phyloP scores from a whole-genome alignment of 2,329 filamentous ascomycete species.

The Ophiostoma triangulosporum region DNA sequence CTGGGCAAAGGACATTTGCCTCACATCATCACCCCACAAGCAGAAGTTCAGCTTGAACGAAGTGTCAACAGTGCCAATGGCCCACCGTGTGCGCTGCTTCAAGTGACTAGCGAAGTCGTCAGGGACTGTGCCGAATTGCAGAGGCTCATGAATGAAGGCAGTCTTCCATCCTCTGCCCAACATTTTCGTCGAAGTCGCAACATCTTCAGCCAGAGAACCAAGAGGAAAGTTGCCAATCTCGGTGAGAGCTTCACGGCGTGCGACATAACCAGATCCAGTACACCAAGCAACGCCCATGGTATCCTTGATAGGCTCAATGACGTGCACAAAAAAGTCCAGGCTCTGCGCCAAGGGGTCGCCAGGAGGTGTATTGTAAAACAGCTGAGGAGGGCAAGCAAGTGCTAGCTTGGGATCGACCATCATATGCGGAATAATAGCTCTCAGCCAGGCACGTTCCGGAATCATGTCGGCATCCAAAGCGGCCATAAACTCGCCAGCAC shows the following conservation, averaged over 20 bases:
- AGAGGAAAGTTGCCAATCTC: constrained; percentile 49
- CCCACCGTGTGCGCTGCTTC: constrained; percentile 45
- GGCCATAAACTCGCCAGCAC: constrained; percentile 41
- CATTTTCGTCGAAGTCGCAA: constrained; percentile 43
- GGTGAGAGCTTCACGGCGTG: constrained; percentile 43
- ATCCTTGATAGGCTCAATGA: constrained; percentile 36
- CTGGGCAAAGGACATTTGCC: constrained; percentile 40
- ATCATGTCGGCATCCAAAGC: constrained; percentile 46
- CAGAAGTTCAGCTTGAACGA: constrained; percentile 48
- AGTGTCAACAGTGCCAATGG: constrained; percentile 43
- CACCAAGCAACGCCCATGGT: constrained; percentile 44
- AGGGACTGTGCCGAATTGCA: constrained; percentile 47
- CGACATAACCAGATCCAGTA: constrained; percentile 48
- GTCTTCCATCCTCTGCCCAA: constrained; percentile 49
- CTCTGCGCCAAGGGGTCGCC: constrained; percentile 45
- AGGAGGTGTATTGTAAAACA: constrained; percentile 48
- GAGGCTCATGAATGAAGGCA: constrained; percentile 43
- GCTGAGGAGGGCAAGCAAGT: constrained; percentile 44
- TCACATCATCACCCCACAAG: constrained; percentile 38
- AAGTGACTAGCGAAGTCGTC: constrained; percentile 41
- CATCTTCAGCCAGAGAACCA: constrained; percentile 46
- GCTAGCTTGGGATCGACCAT: constrained; percentile 41
- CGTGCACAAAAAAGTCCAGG: constrained; percentile 44
- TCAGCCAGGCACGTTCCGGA: constrained; percentile 45
- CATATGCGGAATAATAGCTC: constrained; percentile 44